These are phyloP conservation scores for Naganishia antarctica DNA, from an alignment of 768 basidiomycete species.

Conservation along the genomic window DNA sequence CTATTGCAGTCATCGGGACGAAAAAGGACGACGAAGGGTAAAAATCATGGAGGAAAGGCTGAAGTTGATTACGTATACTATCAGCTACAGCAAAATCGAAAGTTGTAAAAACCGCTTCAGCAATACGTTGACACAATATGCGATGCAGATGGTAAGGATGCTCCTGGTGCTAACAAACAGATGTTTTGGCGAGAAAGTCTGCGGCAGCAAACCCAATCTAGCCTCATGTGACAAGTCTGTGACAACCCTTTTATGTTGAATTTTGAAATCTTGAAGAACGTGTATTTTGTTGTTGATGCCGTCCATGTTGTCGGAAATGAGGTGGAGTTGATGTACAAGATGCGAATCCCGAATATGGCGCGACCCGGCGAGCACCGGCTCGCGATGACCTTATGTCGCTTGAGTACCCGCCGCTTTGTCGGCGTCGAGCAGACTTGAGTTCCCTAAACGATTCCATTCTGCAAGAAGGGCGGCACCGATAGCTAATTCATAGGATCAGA, in stretches of 20 bases:
- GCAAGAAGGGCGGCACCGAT: conserved; percentile 20
- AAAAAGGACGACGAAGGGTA: neutral
- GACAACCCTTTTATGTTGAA: neutral
- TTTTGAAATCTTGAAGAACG: neutral
- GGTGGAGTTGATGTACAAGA: too few species aligned
- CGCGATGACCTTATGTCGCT: too few species aligned
- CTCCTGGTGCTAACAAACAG: too few species aligned
- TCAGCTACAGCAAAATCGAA: conserved; percentile 23
- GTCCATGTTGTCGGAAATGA: neutral
- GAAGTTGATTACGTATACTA: conserved; percentile 23
- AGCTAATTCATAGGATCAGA: neutral
- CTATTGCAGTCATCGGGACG: neutral
- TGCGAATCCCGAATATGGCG: too few species aligned
- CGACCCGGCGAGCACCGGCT: too few species aligned
- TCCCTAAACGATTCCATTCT: conserved; percentile 9
- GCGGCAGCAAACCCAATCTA: too few species aligned
- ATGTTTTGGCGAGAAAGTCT: too few species aligned
- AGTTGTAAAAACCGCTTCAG: neutral
- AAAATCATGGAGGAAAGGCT: neutral
- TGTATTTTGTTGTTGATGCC: neutral
- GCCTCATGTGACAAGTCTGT: neutral
- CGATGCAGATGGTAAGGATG: too few species aligned
- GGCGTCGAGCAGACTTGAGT: neutral
- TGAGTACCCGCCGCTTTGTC: neutral
- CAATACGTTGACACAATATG: too few species aligned